Base-by-base conservation (phyloP, 2,329 filamentous ascomycete genomes). In the Rutstroemia sp. region DNA sequence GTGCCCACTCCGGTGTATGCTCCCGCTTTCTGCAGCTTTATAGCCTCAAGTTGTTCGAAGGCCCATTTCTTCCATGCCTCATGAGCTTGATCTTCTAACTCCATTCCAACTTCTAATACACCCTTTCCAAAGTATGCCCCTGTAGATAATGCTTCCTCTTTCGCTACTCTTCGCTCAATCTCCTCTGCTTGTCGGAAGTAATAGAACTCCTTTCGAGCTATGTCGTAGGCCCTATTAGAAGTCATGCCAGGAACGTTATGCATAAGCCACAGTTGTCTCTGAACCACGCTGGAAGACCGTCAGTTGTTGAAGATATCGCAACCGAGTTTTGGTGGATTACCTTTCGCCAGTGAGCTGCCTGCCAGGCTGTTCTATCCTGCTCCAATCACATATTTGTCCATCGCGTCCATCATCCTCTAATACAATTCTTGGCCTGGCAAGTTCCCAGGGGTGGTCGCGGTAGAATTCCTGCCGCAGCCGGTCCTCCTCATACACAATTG, bases 381-480 rank as follows among this genome's bases (percentile, higher is more conserved):
- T 88, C 92, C 92, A 97, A 71, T 96, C 83, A 66, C 83, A 84
- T 54, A 74, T 77, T 70, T 86, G 82, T 51, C 82, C 77, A 68
- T 99, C 92, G 69, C 87, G 88, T 53, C 94, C 94, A 67, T 92
- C 87, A 64, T 84, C 77, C 73, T 99, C 94, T 9, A 97, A 75
- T 48, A 99, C 77, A 57, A 96, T 78, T 64, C 89, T 81, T 54
- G 94, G 94, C 60, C 92, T 81, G 17, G 94, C 94, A 68, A 99
- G 76, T 73, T 99, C 94, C 94, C 94, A 99, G 5, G 94, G 94
- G 70, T 99, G 94, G 71, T 99, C 92, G 67, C 80, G 83, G 76
- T 89, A 99, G 75, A 97, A 99, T 27, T 85, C 82, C 63, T 74
- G 78, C 61, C 94, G 86, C 67, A 99, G 77, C 58, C 75, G 73